Evolutionary conservation across 164 flowering plant species (phyloP), one percentile per base, ranked within the genome.

Genomic region (Liquidambar formosana): DNA sequence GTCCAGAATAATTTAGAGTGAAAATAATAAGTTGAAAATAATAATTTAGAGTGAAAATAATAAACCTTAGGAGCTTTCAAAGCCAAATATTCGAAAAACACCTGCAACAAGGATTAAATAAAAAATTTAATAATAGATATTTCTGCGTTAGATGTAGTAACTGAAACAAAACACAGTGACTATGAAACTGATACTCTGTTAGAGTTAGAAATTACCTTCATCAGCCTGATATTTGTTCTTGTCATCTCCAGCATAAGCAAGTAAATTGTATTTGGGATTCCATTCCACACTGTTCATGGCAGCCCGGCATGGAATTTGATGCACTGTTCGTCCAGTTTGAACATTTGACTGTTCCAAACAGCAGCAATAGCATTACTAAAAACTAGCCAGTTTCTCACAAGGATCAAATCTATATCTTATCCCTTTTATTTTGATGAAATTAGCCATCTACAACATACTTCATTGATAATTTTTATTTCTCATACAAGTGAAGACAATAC

Each of bases 231-330:
- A 91, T 70, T 93, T 92, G 77, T 89, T 93, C 82, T 95, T 95
- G 81, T 95, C 97, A 75, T 95, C 99, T 66, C 99, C 99, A 49
- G 97, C 97, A 86, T 88, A 95, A 38, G 97, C 99, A 63, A 95
- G 89, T 46, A 93, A 82, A 71, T 91, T 93, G 80, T 79, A 76
- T 63, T 91, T 93, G 45, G 97, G 99, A 81, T 95, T 95, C 97
- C 99, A 95, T 69, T 95, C 99, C 66, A 91, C 97, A 67, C 99
- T 95, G 80, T 95, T 95, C 97, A 91, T 93, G 38, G 99, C 97
- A 51, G 97, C 97, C 57, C 96, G 81, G 38, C 97, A 91, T 41
- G 97, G 93, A 74, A 95, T 93, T 63, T 95, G 97, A 82, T 93
- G 97, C 52, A 95, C 87, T 33, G 97, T 83, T 61, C 96, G 82